Evolutionary conservation across 148 eudicot genomes (phyloP), one percentile per base, ranked within the genome.

Genomic region (Camellia lanceoleosa): DNA sequence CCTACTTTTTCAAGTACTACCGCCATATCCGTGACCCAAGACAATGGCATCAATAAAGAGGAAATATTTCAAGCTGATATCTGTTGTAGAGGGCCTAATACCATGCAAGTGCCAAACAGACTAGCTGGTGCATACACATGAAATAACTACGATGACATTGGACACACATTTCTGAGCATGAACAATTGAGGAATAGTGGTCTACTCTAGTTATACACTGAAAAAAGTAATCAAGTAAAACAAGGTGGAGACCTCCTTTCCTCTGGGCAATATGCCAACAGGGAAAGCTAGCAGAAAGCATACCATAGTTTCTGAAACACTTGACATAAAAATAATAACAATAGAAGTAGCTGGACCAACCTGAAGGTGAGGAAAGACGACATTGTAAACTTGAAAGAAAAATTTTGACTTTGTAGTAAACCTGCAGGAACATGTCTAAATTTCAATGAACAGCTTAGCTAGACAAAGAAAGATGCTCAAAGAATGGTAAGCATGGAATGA

Each of bases 341-440:
- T 43, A 62, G 11, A 64, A 41, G 16, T 18, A 77, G 73, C 74
- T 41, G 20, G 9, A 52, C 74, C 54, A 80, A 95, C 99, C 94
- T 93, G 99, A 75, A 93, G 87, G 73, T 79, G 84, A 80, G 93
- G 95, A 81, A 90, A 78, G 77, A 89, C 81, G 63, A 55, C 67
- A 19, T 87, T 80, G 76, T 87, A 91, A 41, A 90, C 90, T 75
- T 82, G 78, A 78, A 83, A 74, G 74, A 95, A 82, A 71, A 89
- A 75, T 75, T 90, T 84, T 52, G 89, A 92, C 87, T 87, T 93
- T 55, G 44, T 77, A 16, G 90, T 72, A 42, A 92, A 87, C 90
- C 97, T 95, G 90, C 80, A 68, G 60, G 79, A 80, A 83, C 49
- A 58, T 62, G 61, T 85, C 75, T n/a, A 65, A 71, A 30, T 78